Percentiles rank a stretch among this genome's conserved stretches.
Conservation (phyloP, 2,329 filamentous ascomycete genomes). For the Atkinsonella hypoxylon region DNA sequence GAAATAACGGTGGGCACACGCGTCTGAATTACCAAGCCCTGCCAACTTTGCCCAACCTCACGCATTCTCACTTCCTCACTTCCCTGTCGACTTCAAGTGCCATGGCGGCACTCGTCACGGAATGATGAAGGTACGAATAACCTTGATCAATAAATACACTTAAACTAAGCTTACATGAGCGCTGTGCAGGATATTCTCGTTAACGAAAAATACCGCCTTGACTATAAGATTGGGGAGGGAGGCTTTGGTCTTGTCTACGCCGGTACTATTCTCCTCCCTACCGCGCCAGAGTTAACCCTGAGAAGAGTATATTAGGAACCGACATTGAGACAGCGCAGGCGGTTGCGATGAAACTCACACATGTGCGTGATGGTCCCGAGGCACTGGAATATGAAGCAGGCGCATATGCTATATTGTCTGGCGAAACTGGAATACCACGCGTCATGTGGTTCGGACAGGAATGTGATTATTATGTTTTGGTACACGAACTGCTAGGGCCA, state of each 20-base stretch:
- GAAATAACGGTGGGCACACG: too few relatives aligned
- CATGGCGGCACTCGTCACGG: background rate
- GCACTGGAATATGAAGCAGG: constrained; percentile 97
- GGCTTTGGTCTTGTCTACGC: constrained; percentile 4
- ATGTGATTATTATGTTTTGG: constrained; percentile 99
- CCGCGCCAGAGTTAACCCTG: background rate
- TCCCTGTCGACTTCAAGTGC: background rate
- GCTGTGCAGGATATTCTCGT: background rate
- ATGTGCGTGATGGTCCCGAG: constrained; percentile 97
- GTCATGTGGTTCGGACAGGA: constrained; percentile 99
- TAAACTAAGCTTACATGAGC: background rate
- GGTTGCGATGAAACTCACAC: constrained; percentile 99
- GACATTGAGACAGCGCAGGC: constrained; percentile 99
- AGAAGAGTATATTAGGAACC: constrained; percentile 54
- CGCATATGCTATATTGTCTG: constrained; percentile 79
- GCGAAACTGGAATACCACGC: constrained; percentile 94
- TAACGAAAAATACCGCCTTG: background rate
- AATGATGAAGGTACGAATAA: constrained; percentile 1
- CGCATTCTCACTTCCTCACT: too few relatives aligned
- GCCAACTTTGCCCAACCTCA: background rate
- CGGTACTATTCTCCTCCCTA: background rate
- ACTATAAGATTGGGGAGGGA: constrained; percentile 2
- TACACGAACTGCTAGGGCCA: constrained; percentile 89
- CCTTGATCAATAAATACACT: too few relatives aligned
- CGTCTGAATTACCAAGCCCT: too few relatives aligned